Base-by-base conservation (phyloP, 306 rosid species). In the Phaseolus lunatus region DNA sequence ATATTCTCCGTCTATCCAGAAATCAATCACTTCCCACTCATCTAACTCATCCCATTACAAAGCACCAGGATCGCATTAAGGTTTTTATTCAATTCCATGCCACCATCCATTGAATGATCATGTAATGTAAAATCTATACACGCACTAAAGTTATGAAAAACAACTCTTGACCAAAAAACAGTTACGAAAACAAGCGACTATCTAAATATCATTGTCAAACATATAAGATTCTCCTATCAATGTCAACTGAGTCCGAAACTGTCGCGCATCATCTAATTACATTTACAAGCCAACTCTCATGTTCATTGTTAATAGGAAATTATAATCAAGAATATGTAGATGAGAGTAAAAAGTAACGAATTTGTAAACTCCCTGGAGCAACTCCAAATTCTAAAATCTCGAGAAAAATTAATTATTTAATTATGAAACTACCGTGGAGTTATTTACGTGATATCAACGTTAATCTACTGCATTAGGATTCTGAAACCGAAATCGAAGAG, bases 141-240 rank as follows among this genome's bases (percentile, higher is more conserved):
- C 2, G 26, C 83, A 63, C 39, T 33, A 15, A 7, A 53, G 31
- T 73, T 73, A 49, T 45, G 80, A 22, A 71, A 18, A 49, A 44
- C 10, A 31, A 15, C 27, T 45, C 0, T 45, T 13, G 4, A 45
- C 50, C n/a, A 12, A 45, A 45, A 14, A 45, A 12, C 3, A 29
- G 14, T 12, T n/a, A 44, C 13, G 16, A 45, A 45, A 31, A 58
- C 49, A 19, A 19, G 9, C 24, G 2, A 74, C 39, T 64, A 58
- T 37, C 70, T 35, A 64, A 54, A 47, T 57, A 26, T 48, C 80
- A 58, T 57, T 16, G 35, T 74, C 78, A 43, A 59, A 57, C 43
- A 35, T 69, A 77, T 63, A 77, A 57, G 49, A 69, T 73, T 67
- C 50, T 19, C 44, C 52, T 10, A 24, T 73, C 48, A 27, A 50